Evolutionary conservation across 169 alveolate species (phyloP).

Genomic region (Plasmodium sp.): DNA sequence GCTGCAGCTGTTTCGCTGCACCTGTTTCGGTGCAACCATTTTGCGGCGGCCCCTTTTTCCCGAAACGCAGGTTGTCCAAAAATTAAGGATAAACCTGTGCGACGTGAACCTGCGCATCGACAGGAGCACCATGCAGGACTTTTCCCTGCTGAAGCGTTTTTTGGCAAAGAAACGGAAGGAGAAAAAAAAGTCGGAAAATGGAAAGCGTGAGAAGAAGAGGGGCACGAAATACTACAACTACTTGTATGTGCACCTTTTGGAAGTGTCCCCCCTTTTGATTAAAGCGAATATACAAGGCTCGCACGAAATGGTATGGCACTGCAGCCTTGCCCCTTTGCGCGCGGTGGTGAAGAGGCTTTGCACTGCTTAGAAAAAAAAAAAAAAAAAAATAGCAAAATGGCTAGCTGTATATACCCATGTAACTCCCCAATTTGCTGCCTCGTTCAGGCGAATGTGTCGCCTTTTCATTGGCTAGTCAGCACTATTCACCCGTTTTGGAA

Average conservation of each 20-base stretch:
- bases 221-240: background rate
- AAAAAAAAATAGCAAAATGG: background rate
- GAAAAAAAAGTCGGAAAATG: background rate
- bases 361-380: background rate
- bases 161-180: background rate
- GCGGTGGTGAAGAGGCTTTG: background rate
- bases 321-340: background rate
- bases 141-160: background rate
- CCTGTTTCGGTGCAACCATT: no score
- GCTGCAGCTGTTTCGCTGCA: no score
- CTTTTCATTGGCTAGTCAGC: background rate
- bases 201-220: background rate
- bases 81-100: background rate
- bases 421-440: background rate
- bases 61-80: background rate
- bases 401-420: background rate
- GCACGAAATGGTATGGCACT: background rate
- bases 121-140: background rate
- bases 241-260: slow-evolving; percentile 7
- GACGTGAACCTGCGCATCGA: background rate
- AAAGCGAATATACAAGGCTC: background rate
- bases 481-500: background rate
- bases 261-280: background rate
- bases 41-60: background rate
- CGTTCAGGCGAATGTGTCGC: background rate